Evolutionary conservation across 2,329 filamentous ascomycete genomes (phyloP), one percentile per base, ranked within the genome.

Genomic region (Colletotrichum horii): DNA sequence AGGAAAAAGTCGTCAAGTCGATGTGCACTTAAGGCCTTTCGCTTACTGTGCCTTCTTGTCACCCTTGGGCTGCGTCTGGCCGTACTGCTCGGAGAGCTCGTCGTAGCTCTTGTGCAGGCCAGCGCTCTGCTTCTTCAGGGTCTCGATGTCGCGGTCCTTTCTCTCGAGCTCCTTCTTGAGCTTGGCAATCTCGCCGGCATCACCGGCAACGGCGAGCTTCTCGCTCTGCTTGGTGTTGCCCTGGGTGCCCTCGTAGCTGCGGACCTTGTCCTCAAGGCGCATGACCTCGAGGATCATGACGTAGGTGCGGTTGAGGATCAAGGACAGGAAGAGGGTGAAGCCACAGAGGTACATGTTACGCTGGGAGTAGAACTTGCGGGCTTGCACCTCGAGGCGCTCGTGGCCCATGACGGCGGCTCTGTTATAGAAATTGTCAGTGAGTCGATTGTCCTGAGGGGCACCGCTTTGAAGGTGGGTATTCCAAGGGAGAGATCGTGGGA

Each of bases 271-370:
- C 89, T 99, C 96, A 70, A 99, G 94, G 78, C 95, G 89, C 82
- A 98, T 94, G 67, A 94, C 92, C 81, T 98, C 96, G 79, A 98
- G 91, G 82, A 98, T 98, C 95, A 98, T 96, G 83, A 94, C 94
- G 89, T 98, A 99, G 83, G 97, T 99, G 83, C 97, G 96, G 93
- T 99, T 98, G 84, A 97, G 95, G 87, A 99, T 99, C 78, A 99
- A 91, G 70, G 96, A 98, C 77, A 99, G 94, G 92, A 99, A 98
- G 78, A 99, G 94, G 7, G 97, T 99, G 90, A 99, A 99, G 81
- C 97, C 97, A 87, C 97, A 98, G 77, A 99, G 96, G 89, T 99
- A 99, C 97, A 99, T 99, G 93, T 99, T 99, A 86, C 97, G 96
- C 89, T 99, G 96, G 77, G 96, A 98, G 91, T 99, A 99, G 91